These are phyloP conservation scores for Parafenestella ontariensis DNA, from an alignment of 2,329 filamentous ascomycete species.

Conservation along the genomic window DNA sequence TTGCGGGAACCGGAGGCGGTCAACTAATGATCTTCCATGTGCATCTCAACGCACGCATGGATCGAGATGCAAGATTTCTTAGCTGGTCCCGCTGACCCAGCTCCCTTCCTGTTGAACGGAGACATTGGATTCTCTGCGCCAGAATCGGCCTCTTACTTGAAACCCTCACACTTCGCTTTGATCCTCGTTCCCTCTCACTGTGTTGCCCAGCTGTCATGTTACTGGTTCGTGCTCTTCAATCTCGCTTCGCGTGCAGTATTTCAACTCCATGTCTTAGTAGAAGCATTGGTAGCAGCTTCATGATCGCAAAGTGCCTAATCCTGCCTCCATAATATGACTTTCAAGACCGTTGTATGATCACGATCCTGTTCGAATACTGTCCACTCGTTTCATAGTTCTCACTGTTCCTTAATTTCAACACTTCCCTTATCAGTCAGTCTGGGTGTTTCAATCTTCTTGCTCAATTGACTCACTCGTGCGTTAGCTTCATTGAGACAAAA, in stretches of 20 bases:
- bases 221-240: background rate
- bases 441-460: background rate
- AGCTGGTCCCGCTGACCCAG: background rate
- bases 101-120: background rate
- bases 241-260: conserved; percentile 5
- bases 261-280: conserved; percentile 5
- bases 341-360: background rate
- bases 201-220: background rate
- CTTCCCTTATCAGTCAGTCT: background rate
- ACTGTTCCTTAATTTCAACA: background rate
- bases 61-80: conserved; percentile 2
- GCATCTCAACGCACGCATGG: conserved; percentile 22
- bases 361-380: background rate
- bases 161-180: background rate
- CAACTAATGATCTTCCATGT: conserved; percentile 11
- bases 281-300: background rate
- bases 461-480: too few relatives aligned
- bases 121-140: background rate
- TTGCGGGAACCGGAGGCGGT: conserved; percentile 6
- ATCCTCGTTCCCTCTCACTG: background rate
- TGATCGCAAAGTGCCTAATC: background rate
- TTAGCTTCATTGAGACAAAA: too few relatives aligned
- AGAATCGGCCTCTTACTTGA: background rate
- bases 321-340: background rate
- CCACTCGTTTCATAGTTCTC: background rate